Percentiles rank a stretch among this genome's conserved stretches.
These are phyloP conservation scores for Arthrobotrys entomopaga DNA, from an alignment of 2,329 filamentous ascomycete genomes.

Conservation along the genomic window DNA sequence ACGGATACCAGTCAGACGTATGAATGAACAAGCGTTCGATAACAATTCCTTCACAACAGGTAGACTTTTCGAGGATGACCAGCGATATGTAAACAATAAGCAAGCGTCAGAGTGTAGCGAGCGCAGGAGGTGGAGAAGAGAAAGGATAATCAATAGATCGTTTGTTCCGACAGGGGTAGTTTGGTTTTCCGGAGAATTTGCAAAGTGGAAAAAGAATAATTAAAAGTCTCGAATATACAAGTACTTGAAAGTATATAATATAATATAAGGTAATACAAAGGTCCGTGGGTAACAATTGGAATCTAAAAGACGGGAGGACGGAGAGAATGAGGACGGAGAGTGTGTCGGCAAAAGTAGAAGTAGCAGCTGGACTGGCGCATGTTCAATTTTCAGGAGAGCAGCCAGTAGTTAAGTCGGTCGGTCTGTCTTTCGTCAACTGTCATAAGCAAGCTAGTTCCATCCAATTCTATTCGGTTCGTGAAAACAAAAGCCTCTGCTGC, in stretches of 20 bases:
- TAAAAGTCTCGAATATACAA: background rate
- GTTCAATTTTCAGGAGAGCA: slow-evolving; percentile 17
- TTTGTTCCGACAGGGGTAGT: slow-evolving; percentile 30
- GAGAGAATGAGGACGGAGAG: background rate
- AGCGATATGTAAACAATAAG: slow-evolving; percentile 3
- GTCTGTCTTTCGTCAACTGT: no score
- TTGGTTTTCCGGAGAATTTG: slow-evolving; percentile 13
- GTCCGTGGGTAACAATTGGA: background rate
- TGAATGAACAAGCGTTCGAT: background rate
- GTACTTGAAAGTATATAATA: background rate
- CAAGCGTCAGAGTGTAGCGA: slow-evolving; percentile 23
- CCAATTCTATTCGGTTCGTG: no score
- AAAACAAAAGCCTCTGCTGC: no score
- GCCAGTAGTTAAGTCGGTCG: background rate
- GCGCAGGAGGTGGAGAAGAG: slow-evolving; percentile 31
- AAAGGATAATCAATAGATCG: background rate
- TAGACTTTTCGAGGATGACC: background rate
- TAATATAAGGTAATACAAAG: background rate
- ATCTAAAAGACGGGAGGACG: no score
- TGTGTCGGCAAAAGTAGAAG: background rate
- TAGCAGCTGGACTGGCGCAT: background rate
- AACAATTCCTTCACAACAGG: background rate
- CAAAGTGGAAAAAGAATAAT: background rate
- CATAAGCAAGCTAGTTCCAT: no score
- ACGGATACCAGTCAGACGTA: no score